Conservation (phyloP, 2,329 filamentous ascomycete species). For the Fusarium incarnatum region DNA sequence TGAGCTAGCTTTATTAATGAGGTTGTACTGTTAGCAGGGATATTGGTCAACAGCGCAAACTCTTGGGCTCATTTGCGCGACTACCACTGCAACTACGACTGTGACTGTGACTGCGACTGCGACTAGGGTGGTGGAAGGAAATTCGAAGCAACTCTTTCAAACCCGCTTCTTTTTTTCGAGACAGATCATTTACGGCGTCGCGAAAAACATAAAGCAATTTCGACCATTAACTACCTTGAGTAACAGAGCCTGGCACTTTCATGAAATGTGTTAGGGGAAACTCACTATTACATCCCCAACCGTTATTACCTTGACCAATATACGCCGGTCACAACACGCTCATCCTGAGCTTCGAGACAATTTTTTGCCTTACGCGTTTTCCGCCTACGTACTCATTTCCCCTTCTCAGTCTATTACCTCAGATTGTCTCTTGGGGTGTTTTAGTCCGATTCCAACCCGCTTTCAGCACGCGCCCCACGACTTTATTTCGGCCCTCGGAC, state of each 20-base stretch:
- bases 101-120: slow-evolving; percentile 13
- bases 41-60: slow-evolving; percentile 24
- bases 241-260: slow-evolving; percentile 20
- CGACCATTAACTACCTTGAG: slow-evolving; percentile 16
- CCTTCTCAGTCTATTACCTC: slow-evolving; percentile 24
- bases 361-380: slow-evolving; percentile 24
- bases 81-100: slow-evolving; percentile 23
- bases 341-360: slow-evolving; percentile 7
- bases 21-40: slow-evolving; percentile 34
- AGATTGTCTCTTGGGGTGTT: slow-evolving; percentile 20
- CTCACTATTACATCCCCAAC: slow-evolving; percentile 6
- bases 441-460: slow-evolving; percentile 32
- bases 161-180: slow-evolving; percentile 38
- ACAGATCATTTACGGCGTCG: slow-evolving; percentile 37
- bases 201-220: slow-evolving; percentile 23
- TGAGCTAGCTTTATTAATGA: slow-evolving; percentile 20
- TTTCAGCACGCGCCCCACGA: slow-evolving; percentile 40
- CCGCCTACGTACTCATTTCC: slow-evolving; percentile 30
- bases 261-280: slow-evolving; percentile 3
- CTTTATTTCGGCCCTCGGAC: slow-evolving; percentile 39
- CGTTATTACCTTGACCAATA: slow-evolving; percentile 15
- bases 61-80: slow-evolving; percentile 44
- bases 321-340: slow-evolving; percentile 23
- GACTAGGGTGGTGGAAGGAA: slow-evolving; percentile 35
- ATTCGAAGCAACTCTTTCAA: slow-evolving; percentile 31